Evolutionary conservation across 331 rosid genomes (phyloP), one percentile per base, ranked within the genome.

Genomic region (Stylosanthes scabra): DNA sequence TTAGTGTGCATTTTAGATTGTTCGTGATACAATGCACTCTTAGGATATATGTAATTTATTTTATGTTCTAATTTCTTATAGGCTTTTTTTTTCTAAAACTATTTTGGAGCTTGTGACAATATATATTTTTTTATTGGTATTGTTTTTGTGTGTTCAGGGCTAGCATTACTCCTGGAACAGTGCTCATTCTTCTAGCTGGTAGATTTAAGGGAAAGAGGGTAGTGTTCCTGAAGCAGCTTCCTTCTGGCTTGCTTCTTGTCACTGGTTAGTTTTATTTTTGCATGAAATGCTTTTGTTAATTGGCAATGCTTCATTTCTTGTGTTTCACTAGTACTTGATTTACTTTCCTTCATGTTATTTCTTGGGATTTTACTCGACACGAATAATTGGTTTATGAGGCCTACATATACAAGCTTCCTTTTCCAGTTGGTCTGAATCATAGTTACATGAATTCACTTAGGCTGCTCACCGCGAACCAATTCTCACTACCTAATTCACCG

Each of bases 191-290:
- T 69, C 91, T 88, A 54, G 87, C 91, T 50, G 93, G 93, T 20
- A 84, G 93, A 79, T 88, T 86, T 66, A 88, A 80, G 89, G 93
- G 93, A 28, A 88, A 86, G 82, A 78, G 93, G 52, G 93, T 82
- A 0, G 91, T 88, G 37, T 88, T 86, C 60, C 59, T 88, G 77
- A 88, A 86, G 83, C 93, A 88, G 78, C 86, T 85, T 59, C 69
- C 89, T 10, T 85, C 89, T 40, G 89, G 89, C 2, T 72, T 85
- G 76, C 93, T 88, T 70, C 84, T 88, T 75, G 89, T 86, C 11
- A 80, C 95, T n/a, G 95, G 95, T 89, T 20, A 71, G 59, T 56
- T 47, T 27, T 50, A 8, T 51, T 9, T 41, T 41, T 41, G 16
- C n/a, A 31, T 60, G 67, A 28, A 28, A 28, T 7, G 5, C 59